These are phyloP conservation scores for Knoxia roxburghii DNA, from an alignment of 257 asterid genomes.

Conservation along the genomic window DNA sequence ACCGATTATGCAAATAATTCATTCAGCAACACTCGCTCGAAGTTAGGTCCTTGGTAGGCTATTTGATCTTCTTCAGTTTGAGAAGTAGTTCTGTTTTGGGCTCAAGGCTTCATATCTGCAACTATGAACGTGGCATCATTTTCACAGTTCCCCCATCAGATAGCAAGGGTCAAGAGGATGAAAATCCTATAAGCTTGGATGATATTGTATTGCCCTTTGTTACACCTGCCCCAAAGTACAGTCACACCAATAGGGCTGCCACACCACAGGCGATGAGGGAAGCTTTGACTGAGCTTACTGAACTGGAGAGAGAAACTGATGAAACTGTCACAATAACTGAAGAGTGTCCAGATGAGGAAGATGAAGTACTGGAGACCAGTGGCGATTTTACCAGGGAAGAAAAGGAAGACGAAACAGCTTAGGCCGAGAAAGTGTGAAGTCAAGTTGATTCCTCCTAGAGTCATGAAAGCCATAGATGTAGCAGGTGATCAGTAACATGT, in stretches of 20 bases:
- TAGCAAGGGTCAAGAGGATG: slow-evolving; percentile 18
- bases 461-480: slow-evolving; percentile 1
- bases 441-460: slow-evolving; percentile 43
- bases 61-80: too few species aligned
- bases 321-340: slow-evolving; percentile 24
- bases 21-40: too few species aligned
- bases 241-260: slow-evolving; percentile 57
- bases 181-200: slow-evolving; percentile 38
- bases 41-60: too few species aligned
- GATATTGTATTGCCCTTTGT: slow-evolving; percentile 68
- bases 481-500: background rate
- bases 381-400: slow-evolving; percentile 31
- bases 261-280: slow-evolving; percentile 73
- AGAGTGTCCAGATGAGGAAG: slow-evolving; percentile 48
- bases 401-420: slow-evolving; percentile 73
- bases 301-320: slow-evolving; percentile 27
- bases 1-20: too few species aligned
- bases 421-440: slow-evolving; percentile 73
- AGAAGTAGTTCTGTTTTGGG: slow-evolving; percentile 45
- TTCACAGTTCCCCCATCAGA: slow-evolving; percentile 62
- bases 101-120: slow-evolving; percentile 67
- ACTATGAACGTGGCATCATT: slow-evolving; percentile 74
- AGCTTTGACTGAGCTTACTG: slow-evolving; percentile 42
- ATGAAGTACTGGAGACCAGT: slow-evolving; percentile 37
- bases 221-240: slow-evolving; percentile 73